phyloP scores from a whole-genome alignment of 257 asterid genomes.

The Solanum ossicruentum region DNA sequence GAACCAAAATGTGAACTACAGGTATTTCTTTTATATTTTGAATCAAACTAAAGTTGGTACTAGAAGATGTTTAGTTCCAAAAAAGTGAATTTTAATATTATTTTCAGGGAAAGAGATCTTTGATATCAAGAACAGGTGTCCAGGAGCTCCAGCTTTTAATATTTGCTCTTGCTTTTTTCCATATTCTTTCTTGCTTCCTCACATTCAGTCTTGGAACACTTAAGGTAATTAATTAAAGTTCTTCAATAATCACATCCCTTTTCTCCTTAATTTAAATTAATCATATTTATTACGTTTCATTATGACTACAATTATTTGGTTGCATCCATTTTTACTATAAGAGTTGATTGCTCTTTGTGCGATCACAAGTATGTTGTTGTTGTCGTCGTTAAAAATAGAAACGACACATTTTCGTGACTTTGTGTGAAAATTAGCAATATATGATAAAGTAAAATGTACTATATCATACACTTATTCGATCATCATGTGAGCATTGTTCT shows the following conservation, averaged over 20 bases:
- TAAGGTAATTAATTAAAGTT: conserved; percentile 24
- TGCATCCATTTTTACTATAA: neutral
- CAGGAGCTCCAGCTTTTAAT: conserved; percentile 66
- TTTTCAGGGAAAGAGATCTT: conserved; percentile 51
- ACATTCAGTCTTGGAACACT: conserved; percentile 56
- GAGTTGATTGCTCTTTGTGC: too few species aligned
- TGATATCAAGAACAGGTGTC: conserved; percentile 46
- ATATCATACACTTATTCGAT: too few species aligned
- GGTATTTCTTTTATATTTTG: conserved; percentile 4
- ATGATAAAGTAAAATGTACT: neutral
- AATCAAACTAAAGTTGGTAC: neutral
- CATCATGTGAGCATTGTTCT: too few species aligned
- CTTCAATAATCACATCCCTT: neutral
- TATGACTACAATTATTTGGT: neutral
- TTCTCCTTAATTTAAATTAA: too few species aligned
- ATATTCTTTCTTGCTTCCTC: conserved; percentile 55
- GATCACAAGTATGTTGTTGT: too few species aligned
- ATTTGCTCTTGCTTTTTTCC: conserved; percentile 57
- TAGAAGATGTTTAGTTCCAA: neutral
- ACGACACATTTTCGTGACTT: neutral
- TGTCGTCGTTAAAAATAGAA: too few species aligned
- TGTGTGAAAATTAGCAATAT: neutral
- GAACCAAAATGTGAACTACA: conserved; percentile 28
- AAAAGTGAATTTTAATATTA: neutral
- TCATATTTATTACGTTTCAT: neutral